A percentile compares a stretch with the other conserved stretches of the same genome.
phyloP scores from a whole-genome alignment of 768 basidiomycete species.

The Mycena olivaceomarginata region DNA sequence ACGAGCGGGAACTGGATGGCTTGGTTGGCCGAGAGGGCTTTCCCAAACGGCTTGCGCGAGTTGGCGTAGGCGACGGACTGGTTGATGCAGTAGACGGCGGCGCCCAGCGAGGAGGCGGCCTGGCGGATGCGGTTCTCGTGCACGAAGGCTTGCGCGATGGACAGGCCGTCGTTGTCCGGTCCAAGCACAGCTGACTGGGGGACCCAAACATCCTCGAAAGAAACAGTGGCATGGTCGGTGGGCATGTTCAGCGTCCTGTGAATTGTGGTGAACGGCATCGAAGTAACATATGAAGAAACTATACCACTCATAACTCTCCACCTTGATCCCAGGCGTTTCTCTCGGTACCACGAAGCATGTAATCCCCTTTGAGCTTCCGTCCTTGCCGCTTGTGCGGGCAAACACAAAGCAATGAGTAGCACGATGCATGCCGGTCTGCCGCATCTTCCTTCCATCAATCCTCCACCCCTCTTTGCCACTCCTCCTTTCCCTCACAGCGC shows the following conservation, averaged over 20 bases:
- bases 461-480: constrained; percentile 23
- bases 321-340: constrained; percentile 32
- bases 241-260: constrained; percentile 39
- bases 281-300: constrained; percentile 15
- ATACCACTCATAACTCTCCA: constrained; percentile 38
- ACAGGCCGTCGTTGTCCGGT: constrained; percentile 31
- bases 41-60: constrained; percentile 32
- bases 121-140: constrained; percentile 41
- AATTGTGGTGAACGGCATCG: constrained; percentile 21
- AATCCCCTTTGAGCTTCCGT: constrained; percentile 33
- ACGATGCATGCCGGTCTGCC: constrained; percentile 35
- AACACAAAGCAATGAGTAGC: constrained; percentile 40
- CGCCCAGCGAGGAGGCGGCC: constrained; percentile 39
- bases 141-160: constrained; percentile 37
- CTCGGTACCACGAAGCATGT: constrained; percentile 36
- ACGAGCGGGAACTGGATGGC: constrained; percentile 40
- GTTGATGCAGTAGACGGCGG: constrained; percentile 34
- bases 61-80: constrained; percentile 34
- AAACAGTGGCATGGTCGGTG: constrained; percentile 38
- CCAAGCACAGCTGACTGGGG: constrained; percentile 37
- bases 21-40: constrained; percentile 37
- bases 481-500: constrained; percentile 28
- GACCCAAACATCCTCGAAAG: constrained; percentile 34
- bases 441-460: constrained; percentile 36
- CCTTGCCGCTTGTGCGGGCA: constrained; percentile 37